Evolutionary conservation across 495 filamentous ascomycete genomes (phyloP).

Genomic region (Sporormia fimetaria): DNA sequence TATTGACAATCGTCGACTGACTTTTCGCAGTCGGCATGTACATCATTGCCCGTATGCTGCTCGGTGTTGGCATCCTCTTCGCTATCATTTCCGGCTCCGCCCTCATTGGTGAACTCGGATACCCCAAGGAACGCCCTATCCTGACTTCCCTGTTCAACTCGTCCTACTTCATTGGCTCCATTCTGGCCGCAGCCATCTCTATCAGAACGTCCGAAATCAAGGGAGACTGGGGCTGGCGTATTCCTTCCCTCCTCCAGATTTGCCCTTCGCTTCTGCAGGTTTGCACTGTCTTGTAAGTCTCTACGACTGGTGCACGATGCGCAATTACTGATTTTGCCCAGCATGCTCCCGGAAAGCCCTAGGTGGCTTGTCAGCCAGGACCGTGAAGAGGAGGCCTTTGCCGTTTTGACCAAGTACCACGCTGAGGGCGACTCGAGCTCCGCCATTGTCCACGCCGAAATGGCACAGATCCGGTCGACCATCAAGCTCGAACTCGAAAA

Average conservation of each 20-base stretch:
- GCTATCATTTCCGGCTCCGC: slow-evolving; percentile 14
- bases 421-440: slow-evolving; percentile 13
- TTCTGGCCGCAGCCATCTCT: slow-evolving; percentile 17
- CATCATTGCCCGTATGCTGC: slow-evolving; percentile 17
- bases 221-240: slow-evolving; percentile 15
- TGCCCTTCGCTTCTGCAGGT: slow-evolving; percentile 18
- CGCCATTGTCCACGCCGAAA: slow-evolving; percentile 13
- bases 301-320: neutral
- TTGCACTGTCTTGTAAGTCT: slow-evolving; percentile 6
- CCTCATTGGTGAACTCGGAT: slow-evolving; percentile 16
- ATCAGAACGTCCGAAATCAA: slow-evolving; percentile 8
- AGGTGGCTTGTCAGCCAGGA: slow-evolving; percentile 17
- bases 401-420: slow-evolving; percentile 17
- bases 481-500: slow-evolving; percentile 17
- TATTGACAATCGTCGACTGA: too few relatives aligned
- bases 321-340: neutral
- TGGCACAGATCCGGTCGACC: slow-evolving; percentile 14
- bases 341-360: slow-evolving; percentile 12
- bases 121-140: slow-evolving; percentile 17
- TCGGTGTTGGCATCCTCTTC: slow-evolving; percentile 18
- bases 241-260: slow-evolving; percentile 15
- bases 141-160: slow-evolving; percentile 18
- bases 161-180: slow-evolving; percentile 15
- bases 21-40: slow-evolving; percentile 11
- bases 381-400: slow-evolving; percentile 17